phyloP scores from a whole-genome alignment of 768 basidiomycete genomes.

The Naematelia encephala region DNA sequence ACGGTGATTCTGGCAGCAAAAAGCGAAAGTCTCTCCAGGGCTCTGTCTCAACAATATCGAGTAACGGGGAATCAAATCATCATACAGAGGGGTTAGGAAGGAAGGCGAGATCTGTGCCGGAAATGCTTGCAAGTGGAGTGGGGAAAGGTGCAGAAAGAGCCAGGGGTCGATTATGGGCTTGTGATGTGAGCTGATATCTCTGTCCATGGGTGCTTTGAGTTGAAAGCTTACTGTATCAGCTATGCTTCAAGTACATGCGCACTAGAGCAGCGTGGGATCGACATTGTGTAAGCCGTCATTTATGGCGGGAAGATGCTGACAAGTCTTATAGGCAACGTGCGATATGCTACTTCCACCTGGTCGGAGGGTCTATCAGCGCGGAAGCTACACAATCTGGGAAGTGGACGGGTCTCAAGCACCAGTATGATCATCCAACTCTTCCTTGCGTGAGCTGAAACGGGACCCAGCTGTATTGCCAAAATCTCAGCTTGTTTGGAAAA shows the following conservation, averaged over 20 bases:
- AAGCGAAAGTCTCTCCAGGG: conserved; percentile 8
- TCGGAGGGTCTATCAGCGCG: conserved; percentile 80
- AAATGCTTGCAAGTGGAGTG: conserved; percentile 32
- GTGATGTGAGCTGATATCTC: conserved; percentile 37
- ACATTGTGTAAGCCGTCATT: conserved; percentile 57
- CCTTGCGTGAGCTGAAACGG: no score
- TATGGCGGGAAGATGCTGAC: background rate
- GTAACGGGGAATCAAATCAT: background rate
- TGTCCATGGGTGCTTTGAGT: background rate
- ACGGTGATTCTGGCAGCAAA: conserved; percentile 1
- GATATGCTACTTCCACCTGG: conserved; percentile 64
- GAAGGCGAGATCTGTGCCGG: conserved; percentile 18
- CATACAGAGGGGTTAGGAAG: background rate
- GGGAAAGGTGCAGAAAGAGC: conserved; percentile 38
- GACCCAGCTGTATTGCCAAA: conserved; percentile 98
- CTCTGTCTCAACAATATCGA: conserved; percentile 4
- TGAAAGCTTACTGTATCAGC: conserved; percentile 10
- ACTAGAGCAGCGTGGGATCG: conserved; percentile 65
- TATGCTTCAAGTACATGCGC: conserved; percentile 94
- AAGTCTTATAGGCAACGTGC: conserved; percentile 4
- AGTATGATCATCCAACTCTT: conserved; percentile 53
- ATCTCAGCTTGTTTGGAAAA: conserved; percentile 91
- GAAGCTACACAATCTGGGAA: conserved; percentile 89
- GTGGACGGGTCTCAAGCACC: conserved; percentile 85
- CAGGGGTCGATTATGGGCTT: conserved; percentile 45